A percentile compares a stretch with the other conserved stretches of the same genome.
These are phyloP conservation scores for Coemansia sp. DNA, from an alignment of 192 early-diverging fungal genomes.

Conservation along the genomic window DNA sequence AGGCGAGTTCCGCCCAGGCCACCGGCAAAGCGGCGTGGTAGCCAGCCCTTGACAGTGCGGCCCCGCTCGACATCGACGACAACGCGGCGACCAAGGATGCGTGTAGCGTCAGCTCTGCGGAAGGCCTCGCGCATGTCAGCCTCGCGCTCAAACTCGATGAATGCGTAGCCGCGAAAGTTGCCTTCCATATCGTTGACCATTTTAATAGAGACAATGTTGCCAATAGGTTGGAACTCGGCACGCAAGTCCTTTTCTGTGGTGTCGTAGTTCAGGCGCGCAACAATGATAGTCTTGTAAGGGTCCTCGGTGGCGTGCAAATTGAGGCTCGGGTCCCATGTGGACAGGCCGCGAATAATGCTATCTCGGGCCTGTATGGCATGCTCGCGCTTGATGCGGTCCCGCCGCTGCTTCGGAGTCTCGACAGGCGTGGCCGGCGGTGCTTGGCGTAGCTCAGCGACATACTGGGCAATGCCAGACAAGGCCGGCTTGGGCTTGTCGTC, in stretches of 20 bases:
- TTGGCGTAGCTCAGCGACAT: slow-evolving; percentile 20
- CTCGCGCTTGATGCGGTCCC: slow-evolving; percentile 38
- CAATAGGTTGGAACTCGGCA: slow-evolving; percentile 78
- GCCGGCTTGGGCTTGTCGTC: slow-evolving; percentile 26
- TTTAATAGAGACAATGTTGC: slow-evolving; percentile 62
- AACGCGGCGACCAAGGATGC: slow-evolving; percentile 79
- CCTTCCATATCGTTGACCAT: slow-evolving; percentile 69
- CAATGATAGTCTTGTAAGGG: slow-evolving; percentile 91
- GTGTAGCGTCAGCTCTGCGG: slow-evolving; percentile 80
- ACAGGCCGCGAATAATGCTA: slow-evolving; percentile 31
- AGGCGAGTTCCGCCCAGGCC: slow-evolving; percentile 49
- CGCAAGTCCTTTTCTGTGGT: slow-evolving; percentile 61
- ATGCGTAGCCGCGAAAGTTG: slow-evolving; percentile 90
- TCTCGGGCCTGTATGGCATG: slow-evolving; percentile 32
- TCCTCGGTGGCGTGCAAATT: slow-evolving; percentile 75
- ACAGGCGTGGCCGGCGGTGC: slow-evolving; percentile 9
- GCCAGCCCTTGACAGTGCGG: slow-evolving; percentile 94
- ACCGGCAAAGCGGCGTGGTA: slow-evolving; percentile 58
- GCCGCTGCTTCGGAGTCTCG: slow-evolving; percentile 43
- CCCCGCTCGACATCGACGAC: slow-evolving; percentile 96
- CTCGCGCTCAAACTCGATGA: slow-evolving; percentile 93
- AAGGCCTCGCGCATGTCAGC: slow-evolving; percentile 68
- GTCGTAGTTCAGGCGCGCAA: slow-evolving; percentile 68
- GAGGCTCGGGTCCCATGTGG: slow-evolving; percentile 44
- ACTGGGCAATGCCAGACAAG: slow-evolving; percentile 33